Percentiles rank a stretch among this genome's conserved stretches.
These are phyloP conservation scores for Aspergillus ibericus DNA, from an alignment of 2,329 filamentous ascomycete genomes.

Conservation along the genomic window DNA sequence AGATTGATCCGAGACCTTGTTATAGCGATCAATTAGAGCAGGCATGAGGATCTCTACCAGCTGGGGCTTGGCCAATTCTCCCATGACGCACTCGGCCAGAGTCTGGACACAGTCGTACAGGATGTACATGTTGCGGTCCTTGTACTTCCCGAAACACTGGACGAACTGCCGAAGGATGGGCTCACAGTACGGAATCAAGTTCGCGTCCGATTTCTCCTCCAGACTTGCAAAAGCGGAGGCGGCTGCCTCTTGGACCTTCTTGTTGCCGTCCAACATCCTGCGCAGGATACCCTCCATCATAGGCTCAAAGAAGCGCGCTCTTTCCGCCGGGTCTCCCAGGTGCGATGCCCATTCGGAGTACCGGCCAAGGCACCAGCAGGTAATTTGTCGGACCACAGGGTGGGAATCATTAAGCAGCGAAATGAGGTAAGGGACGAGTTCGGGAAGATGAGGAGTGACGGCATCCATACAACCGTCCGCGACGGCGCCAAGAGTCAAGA, in stretches of 20 bases:
- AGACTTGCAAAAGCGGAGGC: conserved; percentile 95
- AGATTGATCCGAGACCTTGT: conserved; percentile 81
- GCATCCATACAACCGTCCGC: conserved; percentile 91
- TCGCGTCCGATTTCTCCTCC: conserved; percentile 84
- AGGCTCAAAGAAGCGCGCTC: conserved; percentile 80
- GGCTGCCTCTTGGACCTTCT: conserved; percentile 94
- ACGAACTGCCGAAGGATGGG: conserved; percentile 93
- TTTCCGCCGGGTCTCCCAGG: conserved; percentile 65
- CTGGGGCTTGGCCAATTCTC: conserved; percentile 74
- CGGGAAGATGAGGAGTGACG: conserved; percentile 84
- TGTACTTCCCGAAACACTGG: conserved; percentile 88
- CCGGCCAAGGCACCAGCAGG: conserved; percentile 92
- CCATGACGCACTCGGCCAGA: conserved; percentile 84
- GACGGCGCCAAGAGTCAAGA: conserved; percentile 89
- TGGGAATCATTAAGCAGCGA: conserved; percentile 80
- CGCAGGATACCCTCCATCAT: conserved; percentile 95
- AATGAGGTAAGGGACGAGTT: conserved; percentile 87
- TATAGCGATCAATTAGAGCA: conserved; percentile 83
- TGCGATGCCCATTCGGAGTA: conserved; percentile 91
- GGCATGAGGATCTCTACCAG: conserved; percentile 90
- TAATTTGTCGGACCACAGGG: conserved; percentile 92
- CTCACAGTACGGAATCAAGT: conserved; percentile 79
- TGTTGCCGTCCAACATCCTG: conserved; percentile 96
- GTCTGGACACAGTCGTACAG: conserved; percentile 99
- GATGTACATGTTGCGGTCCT: conserved; percentile 98